Base-by-base conservation (phyloP, 2,329 filamentous ascomycete genomes). In the Scytalidium lignicola region DNA sequence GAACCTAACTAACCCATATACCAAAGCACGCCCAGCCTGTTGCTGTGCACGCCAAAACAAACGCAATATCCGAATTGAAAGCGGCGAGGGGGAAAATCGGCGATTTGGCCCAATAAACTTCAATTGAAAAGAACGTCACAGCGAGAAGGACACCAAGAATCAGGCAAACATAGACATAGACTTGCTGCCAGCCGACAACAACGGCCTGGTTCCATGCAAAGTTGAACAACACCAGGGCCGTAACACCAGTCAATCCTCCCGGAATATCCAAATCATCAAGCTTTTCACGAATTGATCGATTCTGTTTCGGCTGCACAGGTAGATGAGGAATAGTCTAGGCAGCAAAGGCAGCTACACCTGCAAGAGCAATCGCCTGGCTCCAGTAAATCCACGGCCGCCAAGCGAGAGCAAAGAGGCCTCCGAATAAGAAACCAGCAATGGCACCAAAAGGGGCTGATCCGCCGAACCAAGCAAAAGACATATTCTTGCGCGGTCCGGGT, bases 181-280 rank as follows among this genome's bases (percentile, higher is more conserved):
- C 68, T 6, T 71, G 68, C 1, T 66, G 55, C 83, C 83, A 86
- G 1, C 80, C 80, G 1, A 73, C 76, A 0, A 79, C 69, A 0
- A 79, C 74, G 0, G 78, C 82, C 59, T 86, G 81, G 51, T 83
- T 86, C 79, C 80, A 85, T 0, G 82, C 78, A 56, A 86, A 79
- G 60, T 85, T 85, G 65, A 86, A 73, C 17, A 87, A 68, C 0
- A 84, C 70, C 20, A 87, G 67, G 0, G 74, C 75, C 0, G 70
- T 67, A 17, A 85, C 70, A 1, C 82, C 82, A 5, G 46, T 48
- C n/a, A 55, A 41, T 18, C 39, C 37, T 2, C 52, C 51, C 1
- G 68, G 61, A 5, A 62, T 51, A 47, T 60, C 59, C 6, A 74
- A 59, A 23, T 68, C 62, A 19, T 58, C 49, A 43, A 67, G 54